A percentile compares a stretch with the other conserved stretches of the same genome.
These are phyloP conservation scores for Oenanthe javanica DNA, from an alignment of 140 eudicot genomes.

Conservation along the genomic window DNA sequence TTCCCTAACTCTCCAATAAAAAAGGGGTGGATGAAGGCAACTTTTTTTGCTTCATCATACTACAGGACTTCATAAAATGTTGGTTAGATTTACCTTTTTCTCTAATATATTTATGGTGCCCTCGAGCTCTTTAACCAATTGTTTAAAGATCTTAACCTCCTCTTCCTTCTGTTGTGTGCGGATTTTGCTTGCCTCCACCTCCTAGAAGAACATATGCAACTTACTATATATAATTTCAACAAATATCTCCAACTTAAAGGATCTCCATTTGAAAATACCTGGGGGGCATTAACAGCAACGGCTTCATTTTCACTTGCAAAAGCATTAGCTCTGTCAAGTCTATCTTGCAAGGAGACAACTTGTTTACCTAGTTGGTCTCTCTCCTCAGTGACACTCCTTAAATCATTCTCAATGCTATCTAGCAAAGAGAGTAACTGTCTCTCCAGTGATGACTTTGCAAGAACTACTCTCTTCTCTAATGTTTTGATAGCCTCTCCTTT, in stretches of 20 bases:
- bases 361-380: conserved; percentile 56
- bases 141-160: conserved; percentile 82
- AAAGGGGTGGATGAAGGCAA: too few species aligned
- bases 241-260: conserved; percentile 4
- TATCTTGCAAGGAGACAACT: conserved; percentile 50
- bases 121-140: conserved; percentile 80
- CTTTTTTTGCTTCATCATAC: neutral
- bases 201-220: conserved; percentile 31
- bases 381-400: conserved; percentile 46
- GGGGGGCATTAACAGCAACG: conserved; percentile 66
- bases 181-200: conserved; percentile 58
- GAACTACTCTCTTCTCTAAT: conserved; percentile 57
- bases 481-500: conserved; percentile 47
- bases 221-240: conserved; percentile 12
- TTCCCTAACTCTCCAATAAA: neutral
- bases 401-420: conserved; percentile 48
- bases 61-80: conserved; percentile 3
- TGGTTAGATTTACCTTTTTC: conserved; percentile 48
- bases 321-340: conserved; percentile 54
- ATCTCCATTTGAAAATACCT: conserved; percentile 34
- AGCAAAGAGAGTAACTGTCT: conserved; percentile 39
- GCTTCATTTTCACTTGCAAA: conserved; percentile 83
- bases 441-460: conserved; percentile 38
- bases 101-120: conserved; percentile 64
- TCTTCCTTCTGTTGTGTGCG: conserved; percentile 82